phyloP scores from a whole-genome alignment of 1,284 basidiomycete species.

The Microbotryum lychnidis-dioicae region DNA sequence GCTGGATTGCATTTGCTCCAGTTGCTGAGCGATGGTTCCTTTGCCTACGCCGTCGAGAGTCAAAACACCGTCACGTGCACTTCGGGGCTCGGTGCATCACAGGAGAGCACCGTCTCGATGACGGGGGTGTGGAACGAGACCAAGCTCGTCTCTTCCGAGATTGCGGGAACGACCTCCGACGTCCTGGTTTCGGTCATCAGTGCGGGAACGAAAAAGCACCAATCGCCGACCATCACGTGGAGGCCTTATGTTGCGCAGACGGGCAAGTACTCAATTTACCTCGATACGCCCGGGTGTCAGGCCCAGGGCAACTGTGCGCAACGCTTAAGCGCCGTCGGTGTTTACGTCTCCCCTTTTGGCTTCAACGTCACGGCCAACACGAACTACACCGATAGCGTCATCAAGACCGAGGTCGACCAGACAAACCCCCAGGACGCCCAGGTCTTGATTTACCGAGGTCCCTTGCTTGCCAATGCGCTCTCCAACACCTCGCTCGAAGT shows the following conservation, averaged over 20 bases:
- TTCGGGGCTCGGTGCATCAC: slow-evolving; percentile 42
- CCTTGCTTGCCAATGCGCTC: slow-evolving; percentile 65
- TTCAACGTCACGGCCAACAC: slow-evolving; percentile 61
- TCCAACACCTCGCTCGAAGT: slow-evolving; percentile 13
- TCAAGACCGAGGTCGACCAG: slow-evolving; percentile 60
- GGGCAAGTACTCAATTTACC: slow-evolving; percentile 73
- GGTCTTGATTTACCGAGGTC: slow-evolving; percentile 58
- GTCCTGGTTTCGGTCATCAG: slow-evolving; percentile 63
- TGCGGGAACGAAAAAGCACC: slow-evolving; percentile 54
- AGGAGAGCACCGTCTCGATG: slow-evolving; percentile 7
- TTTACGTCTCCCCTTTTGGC: too few species aligned
- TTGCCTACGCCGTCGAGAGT: slow-evolving; percentile 55
- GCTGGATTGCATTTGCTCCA: slow-evolving; percentile 83
- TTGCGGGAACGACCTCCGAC: slow-evolving; percentile 67
- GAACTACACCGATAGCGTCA: slow-evolving; percentile 43
- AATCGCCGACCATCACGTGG: slow-evolving; percentile 71
- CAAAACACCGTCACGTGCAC: slow-evolving; percentile 66
- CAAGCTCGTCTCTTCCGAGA: slow-evolving; percentile 9
- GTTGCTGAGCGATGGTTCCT: slow-evolving; percentile 70
- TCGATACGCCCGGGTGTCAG: slow-evolving; percentile 79
- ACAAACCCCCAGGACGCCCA: slow-evolving; percentile 58
- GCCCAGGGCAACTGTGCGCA: slow-evolving; percentile 67
- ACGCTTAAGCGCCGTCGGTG: slow-evolving; percentile 40
- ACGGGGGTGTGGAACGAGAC: slow-evolving; percentile 24
- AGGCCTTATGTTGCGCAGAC: slow-evolving; percentile 79